Conservation (phyloP, 805 yeast genomes). For the Metschnikowia baotianmanensis region DNA sequence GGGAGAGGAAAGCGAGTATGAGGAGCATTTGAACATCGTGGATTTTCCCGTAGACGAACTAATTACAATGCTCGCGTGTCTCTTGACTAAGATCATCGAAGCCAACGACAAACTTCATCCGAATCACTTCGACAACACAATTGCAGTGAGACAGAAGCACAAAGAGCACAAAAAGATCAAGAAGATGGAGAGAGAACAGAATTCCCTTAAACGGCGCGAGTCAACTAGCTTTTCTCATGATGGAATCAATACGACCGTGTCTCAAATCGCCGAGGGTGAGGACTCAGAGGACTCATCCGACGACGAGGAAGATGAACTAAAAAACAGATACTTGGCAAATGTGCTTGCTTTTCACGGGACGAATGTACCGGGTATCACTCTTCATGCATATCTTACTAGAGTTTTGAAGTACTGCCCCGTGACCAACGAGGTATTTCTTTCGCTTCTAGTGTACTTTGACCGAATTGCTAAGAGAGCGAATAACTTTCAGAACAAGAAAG, state of each 20-base stretch:
- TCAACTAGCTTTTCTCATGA: conserved; percentile 13
- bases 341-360: conserved; percentile 93
- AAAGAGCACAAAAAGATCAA: conserved; percentile 34
- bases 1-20: conserved; percentile 23
- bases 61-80: conserved; percentile 78
- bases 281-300: conserved; percentile 20
- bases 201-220: conserved; percentile 2
- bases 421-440: conserved; percentile 93
- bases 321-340: conserved; percentile 56
- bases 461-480: conserved; percentile 85
- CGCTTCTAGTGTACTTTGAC: conserved; percentile 90
- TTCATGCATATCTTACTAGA: conserved; percentile 85
- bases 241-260: conserved; percentile 18
- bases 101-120: conserved; percentile 85
- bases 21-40: conserved; percentile 69
- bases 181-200: conserved; percentile 22
- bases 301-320: conserved; percentile 42
- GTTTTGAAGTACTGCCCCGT: conserved; percentile 96
- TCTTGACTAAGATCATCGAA: conserved; percentile 82
- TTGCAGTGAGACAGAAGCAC: conserved; percentile 38
- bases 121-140: conserved; percentile 52
- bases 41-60: conserved; percentile 80
- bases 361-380: conserved; percentile 91
- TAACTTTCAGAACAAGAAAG: conserved; percentile 30
- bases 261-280: conserved; percentile 24